phyloP scores from a whole-genome alignment of 768 basidiomycete genomes.

The Russula sp. region DNA sequence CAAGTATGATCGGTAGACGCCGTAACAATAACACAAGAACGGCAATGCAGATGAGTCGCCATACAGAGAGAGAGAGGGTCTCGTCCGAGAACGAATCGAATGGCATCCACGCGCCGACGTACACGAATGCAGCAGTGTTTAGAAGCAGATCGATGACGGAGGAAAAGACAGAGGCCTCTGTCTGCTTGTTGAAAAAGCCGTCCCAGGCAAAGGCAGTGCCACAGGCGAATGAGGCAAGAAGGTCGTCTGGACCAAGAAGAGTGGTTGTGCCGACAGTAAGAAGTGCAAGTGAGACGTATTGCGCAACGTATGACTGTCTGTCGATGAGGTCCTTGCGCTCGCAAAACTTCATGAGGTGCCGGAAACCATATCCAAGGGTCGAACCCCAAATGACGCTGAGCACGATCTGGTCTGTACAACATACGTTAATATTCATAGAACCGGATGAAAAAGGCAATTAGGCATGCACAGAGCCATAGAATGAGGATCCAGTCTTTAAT shows the following conservation, averaged over 20 bases:
- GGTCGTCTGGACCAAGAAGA: conserved; percentile 87
- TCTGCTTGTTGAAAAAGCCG: conserved; percentile 89
- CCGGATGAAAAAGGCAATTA: background rate
- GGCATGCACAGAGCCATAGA: conserved; percentile 74
- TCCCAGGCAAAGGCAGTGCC: conserved; percentile 98
- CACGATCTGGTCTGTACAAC: conserved; percentile 66
- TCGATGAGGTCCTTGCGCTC: conserved; percentile 85
- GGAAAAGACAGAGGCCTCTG: conserved; percentile 92
- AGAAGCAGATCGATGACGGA: conserved; percentile 95
- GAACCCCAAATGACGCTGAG: conserved; percentile 75
- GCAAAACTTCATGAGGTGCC: conserved; percentile 92
- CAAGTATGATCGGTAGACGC: conserved; percentile 79
- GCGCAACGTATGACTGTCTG: conserved; percentile 91
- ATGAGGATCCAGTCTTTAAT: conserved; percentile 84
- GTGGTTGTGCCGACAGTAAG: conserved; percentile 82
- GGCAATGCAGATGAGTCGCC: conserved; percentile 82
- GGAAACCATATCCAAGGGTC: conserved; percentile 70
- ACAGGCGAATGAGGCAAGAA: conserved; percentile 91
- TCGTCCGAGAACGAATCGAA: conserved; percentile 73
- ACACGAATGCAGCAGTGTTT: conserved; percentile 94
- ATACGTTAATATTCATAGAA: conserved; percentile 22
- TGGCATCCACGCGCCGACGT: conserved; percentile 97
- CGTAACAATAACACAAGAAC: conserved; percentile 79
- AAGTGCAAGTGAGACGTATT: conserved; percentile 81
- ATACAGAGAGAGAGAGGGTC: conserved; percentile 66